Conservation (phyloP, 2,329 filamentous ascomycete species). For the Penicillium crustosum region DNA sequence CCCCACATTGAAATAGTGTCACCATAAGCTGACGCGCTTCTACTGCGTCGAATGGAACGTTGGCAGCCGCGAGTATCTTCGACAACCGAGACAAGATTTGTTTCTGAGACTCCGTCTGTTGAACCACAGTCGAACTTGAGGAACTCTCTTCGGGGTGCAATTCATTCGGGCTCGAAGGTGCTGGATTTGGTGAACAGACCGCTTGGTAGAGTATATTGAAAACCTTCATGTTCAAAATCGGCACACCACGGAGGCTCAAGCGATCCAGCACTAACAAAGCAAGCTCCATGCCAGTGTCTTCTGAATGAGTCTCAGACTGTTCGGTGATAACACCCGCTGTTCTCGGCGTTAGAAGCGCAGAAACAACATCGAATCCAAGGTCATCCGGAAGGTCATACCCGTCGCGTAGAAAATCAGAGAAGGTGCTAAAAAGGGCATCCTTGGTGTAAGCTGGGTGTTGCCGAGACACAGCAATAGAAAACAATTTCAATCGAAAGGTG, state of each 20-base stretch:
- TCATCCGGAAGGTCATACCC: slow-evolving; percentile 37
- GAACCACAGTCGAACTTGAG: slow-evolving; percentile 5
- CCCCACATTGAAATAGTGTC: slow-evolving; percentile 39
- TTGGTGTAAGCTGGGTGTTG: slow-evolving; percentile 43
- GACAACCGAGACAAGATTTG: slow-evolving; percentile 26
- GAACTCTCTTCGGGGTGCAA: slow-evolving; percentile 38
- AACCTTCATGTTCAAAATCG: slow-evolving; percentile 48
- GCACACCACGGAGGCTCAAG: slow-evolving; percentile 43
- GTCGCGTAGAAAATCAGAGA: slow-evolving; percentile 37
- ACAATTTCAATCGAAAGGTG: slow-evolving; percentile 37
- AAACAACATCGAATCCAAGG: slow-evolving; percentile 39
- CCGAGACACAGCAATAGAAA: slow-evolving; percentile 39
- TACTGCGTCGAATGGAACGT: slow-evolving; percentile 31
- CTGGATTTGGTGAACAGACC: slow-evolving; percentile 36
- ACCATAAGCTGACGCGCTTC: slow-evolving; percentile 34
- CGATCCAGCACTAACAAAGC: slow-evolving; percentile 45
- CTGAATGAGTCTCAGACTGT: slow-evolving; percentile 16
- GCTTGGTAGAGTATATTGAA: slow-evolving; percentile 47
- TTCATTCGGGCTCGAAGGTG: not conserved
- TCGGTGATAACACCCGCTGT: slow-evolving; percentile 7
- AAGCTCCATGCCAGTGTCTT: slow-evolving; percentile 33
- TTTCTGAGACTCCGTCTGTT: slow-evolving; percentile 15
- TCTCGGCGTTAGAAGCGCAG: slow-evolving; percentile 36
- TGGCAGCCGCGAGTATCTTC: slow-evolving; percentile 31
- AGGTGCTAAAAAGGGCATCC: slow-evolving; percentile 31